Evolutionary conservation across 345 rosid species (phyloP).

Genomic region (Sapria himalayana): DNA sequence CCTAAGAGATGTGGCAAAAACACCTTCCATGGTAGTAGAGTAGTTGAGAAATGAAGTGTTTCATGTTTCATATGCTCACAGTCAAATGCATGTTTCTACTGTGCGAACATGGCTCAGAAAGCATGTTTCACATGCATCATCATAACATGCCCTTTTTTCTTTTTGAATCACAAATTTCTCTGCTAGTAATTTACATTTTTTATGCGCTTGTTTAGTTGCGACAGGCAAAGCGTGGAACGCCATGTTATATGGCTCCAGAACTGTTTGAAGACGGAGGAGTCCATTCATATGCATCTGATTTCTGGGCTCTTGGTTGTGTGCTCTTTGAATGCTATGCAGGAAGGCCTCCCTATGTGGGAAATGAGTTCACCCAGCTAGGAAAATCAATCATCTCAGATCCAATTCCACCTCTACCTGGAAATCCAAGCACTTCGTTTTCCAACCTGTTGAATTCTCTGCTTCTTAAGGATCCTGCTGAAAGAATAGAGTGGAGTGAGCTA

Average conservation of each 20-base stretch:
- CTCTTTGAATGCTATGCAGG: constrained; percentile 86
- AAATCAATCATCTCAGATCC: constrained; percentile 78
- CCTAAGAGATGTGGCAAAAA: constrained; percentile 49
- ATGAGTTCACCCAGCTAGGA: constrained; percentile 79
- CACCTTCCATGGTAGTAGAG: constrained; percentile 56
- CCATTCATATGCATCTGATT: constrained; percentile 94
- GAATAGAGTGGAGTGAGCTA: constrained; percentile 79
- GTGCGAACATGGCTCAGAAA: too few relatives aligned
- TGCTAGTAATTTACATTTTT: too few relatives aligned
- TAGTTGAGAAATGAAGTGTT: too few relatives aligned
- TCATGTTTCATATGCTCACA: too few relatives aligned
- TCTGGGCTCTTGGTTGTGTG: constrained; percentile 98
- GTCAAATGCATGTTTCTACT: too few relatives aligned
- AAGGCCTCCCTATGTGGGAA: constrained; percentile 70
- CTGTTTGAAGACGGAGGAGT: constrained; percentile 92
- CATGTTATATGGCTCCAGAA: constrained; percentile 98
- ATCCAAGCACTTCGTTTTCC: constrained; percentile 57
- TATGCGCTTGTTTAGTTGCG: constrained; percentile 21
- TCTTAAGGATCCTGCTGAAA: constrained; percentile 79
- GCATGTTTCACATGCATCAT: background rate
- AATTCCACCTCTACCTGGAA: constrained; percentile 77
- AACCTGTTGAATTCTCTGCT: constrained; percentile 70
- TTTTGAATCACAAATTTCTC: background rate
- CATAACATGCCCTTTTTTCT: background rate
- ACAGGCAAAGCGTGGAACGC: constrained; percentile 95